Base-by-base conservation (phyloP, 352 stramenopile species). In the Hyaloperonospora arabidopsidis region DNA sequence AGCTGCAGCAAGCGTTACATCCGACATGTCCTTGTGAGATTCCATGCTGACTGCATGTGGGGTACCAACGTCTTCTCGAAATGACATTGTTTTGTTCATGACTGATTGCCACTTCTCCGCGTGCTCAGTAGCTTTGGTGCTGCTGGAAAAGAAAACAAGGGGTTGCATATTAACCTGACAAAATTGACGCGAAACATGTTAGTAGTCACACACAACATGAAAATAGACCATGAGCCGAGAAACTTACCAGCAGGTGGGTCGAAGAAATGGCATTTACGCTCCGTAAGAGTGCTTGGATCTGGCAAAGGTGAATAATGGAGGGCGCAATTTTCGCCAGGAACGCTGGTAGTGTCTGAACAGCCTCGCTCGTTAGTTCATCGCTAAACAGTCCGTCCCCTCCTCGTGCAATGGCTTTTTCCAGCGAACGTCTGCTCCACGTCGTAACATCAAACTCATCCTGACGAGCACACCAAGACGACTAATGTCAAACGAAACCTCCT, bases 391-490 rank as follows among this genome's bases (percentile, higher is more conserved):
- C 57, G 38, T 77, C 65, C 5, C 70, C 70, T 45, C 65, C 51
- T 47, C 59, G 59, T 12, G 32, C 32, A 25, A 45, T 21, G 18
- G 66, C 53, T 17, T 66, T 65, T 45, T 62, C 65, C 14, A 69
- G 51, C 38, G 74, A 52, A 14, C 59, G 55, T 34, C 53, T 63
- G 34, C 72, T 79, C 70, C 70, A 83, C 13, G 21, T 61, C 19
- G 72, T 76, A 29, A 59, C 43, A 49, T 70, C 53, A 49, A 83
- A 83, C 36, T 83, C 72, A 43, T 78, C 56, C 72, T 83, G 50
- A 45, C 12, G 13, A 34, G 14, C 48, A 41, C 23, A 36, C 14
- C 29, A 59, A 29, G 11, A 51, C 55, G 6, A 51, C 17, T 5
- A 34, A 48, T 2, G 46, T 62, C 29, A 58, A 45, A 23, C 19